These are phyloP conservation scores for Cronartium quercuum DNA, from an alignment of 1,284 basidiomycete species.

Conservation along the genomic window DNA sequence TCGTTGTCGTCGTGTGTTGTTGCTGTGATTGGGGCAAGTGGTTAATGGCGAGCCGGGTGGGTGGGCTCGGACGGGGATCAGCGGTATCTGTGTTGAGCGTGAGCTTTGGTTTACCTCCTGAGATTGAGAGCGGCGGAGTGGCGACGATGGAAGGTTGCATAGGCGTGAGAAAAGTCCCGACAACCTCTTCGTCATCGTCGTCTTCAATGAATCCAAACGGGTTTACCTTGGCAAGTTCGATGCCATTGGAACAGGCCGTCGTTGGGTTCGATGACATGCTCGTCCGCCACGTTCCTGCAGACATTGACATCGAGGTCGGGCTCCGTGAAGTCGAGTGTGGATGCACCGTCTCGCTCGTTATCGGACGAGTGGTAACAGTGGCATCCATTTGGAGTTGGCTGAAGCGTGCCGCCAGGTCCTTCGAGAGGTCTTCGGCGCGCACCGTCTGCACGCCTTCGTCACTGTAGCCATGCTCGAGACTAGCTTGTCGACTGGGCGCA, in stretches of 20 bases:
- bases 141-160: constrained; percentile 29
- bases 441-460: constrained; percentile 4
- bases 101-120: constrained; percentile 30
- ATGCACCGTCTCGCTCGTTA: background rate
- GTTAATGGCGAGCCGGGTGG: background rate
- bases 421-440: background rate
- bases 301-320: background rate
- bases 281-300: background rate
- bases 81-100: constrained; percentile 13
- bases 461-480: background rate
- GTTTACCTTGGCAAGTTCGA: background rate
- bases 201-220: constrained; percentile 21
- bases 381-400: background rate
- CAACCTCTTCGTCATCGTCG: constrained; percentile 30
- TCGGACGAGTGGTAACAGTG: background rate
- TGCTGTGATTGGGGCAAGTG: background rate
- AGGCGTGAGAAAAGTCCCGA: constrained; percentile 37
- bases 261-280: constrained; percentile 22
- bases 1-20: background rate
- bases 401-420: background rate
- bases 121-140: background rate
- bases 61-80: background rate
- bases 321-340: background rate
- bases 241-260: background rate
- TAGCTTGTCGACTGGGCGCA: background rate